phyloP scores from a whole-genome alignment of 441 rosid genomes.

The Gossypium armourianum region DNA sequence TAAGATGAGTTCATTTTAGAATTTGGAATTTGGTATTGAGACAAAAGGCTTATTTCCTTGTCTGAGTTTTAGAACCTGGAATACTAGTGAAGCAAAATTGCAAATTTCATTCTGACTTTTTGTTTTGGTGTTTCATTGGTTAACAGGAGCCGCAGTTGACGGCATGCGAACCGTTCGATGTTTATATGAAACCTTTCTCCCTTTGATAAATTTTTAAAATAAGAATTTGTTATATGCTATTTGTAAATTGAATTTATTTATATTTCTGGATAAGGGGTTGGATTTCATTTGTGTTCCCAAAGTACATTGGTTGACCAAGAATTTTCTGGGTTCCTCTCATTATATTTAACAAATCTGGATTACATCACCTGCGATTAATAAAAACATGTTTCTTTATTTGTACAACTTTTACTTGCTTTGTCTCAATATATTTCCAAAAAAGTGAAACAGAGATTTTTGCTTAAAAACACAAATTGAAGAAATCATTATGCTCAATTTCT shows the following conservation, averaged over 20 bases:
- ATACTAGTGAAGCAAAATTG: neutral
- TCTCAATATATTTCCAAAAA: neutral
- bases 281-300: neutral
- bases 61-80: neutral
- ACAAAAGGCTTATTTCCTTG: neutral
- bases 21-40: neutral
- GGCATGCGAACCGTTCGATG: constrained; percentile 63
- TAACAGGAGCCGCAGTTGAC: constrained; percentile 77
- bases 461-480: neutral
- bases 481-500: neutral
- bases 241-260: neutral
- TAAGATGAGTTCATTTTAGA: constrained; percentile 1
- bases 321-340: neutral
- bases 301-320: neutral
- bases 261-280: neutral
- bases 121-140: constrained; percentile 7
- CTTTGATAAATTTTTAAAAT: constrained; percentile 28
- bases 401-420: neutral
- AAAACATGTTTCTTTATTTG: neutral
- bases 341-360: neutral
- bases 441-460: neutral
- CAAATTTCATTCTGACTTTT: neutral
- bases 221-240: neutral
- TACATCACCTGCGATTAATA: neutral
- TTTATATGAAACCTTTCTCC: constrained; percentile 52